These are phyloP conservation scores for Mucor plumbeus DNA, from an alignment of 371 early-diverging fungal species.

Conservation along the genomic window DNA sequence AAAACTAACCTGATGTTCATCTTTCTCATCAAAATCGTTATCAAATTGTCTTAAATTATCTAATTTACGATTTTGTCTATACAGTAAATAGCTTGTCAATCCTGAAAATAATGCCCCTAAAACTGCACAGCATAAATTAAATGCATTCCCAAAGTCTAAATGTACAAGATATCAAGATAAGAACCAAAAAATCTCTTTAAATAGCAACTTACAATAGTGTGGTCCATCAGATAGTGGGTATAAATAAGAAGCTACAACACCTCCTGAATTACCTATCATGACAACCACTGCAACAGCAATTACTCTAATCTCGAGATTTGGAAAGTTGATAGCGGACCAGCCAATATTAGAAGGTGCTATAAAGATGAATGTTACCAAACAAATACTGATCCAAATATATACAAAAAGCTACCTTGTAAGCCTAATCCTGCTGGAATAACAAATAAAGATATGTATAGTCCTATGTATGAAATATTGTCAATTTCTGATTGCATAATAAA, in stretches of 20 bases:
- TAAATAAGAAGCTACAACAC: constrained; percentile 43
- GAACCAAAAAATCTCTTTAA: background rate
- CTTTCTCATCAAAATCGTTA: background rate
- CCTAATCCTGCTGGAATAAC: constrained; percentile 31
- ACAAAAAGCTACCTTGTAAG: constrained; percentile 25
- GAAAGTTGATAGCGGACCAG: constrained; percentile 44
- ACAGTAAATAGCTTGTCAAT: constrained; percentile 30
- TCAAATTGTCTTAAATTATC: background rate
- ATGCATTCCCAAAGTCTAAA: constrained; percentile 32
- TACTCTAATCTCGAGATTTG: constrained; percentile 35
- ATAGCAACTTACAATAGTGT: constrained; percentile 27
- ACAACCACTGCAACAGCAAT: constrained; percentile 46
- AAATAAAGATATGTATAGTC: constrained; percentile 26
- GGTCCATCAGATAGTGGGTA: constrained; percentile 39
- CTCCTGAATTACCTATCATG: constrained; percentile 46
- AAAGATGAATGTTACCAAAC: background rate
- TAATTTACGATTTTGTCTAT: constrained; percentile 19
- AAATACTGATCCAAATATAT: no score
- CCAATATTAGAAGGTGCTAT: constrained; percentile 40
- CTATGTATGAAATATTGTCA: constrained; percentile 11
- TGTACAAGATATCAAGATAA: background rate
- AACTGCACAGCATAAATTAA: constrained; percentile 26
- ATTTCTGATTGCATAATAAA: background rate
- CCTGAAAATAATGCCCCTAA: constrained; percentile 15
- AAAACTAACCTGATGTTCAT: background rate